Conservation (phyloP, 1,139 yeast species). For the Debaryomycetaceae sp. region DNA sequence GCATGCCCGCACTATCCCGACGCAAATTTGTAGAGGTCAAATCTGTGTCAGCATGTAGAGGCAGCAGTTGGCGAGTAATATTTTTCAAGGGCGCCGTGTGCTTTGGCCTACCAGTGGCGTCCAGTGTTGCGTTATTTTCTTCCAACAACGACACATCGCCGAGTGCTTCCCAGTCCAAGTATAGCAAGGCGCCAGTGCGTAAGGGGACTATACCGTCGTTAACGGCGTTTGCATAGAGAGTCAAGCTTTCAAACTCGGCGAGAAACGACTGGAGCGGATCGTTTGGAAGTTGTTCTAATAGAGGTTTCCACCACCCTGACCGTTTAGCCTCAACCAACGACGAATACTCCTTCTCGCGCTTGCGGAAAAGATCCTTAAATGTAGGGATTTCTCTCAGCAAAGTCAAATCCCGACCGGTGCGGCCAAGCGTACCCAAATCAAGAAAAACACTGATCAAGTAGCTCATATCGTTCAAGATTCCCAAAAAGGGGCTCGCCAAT, state of each 20-base stretch:
- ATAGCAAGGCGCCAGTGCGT: conserved; percentile 14
- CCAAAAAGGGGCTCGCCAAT: conserved; percentile 17
- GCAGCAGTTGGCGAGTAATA: neutral
- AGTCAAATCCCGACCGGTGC: conserved; percentile 17
- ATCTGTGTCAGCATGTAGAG: neutral
- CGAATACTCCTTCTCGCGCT: conserved; percentile 2
- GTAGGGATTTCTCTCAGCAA: conserved; percentile 11
- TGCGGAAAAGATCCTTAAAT: conserved; percentile 4
- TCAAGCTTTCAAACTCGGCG: conserved; percentile 10
- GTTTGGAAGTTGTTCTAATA: conserved; percentile 14
- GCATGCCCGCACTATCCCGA: neutral
- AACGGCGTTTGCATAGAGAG: conserved; percentile 16
- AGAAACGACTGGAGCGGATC: conserved; percentile 13
- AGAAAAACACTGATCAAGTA: conserved; percentile 14
- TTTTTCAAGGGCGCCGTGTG: conserved; percentile 4
- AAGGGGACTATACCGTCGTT: conserved; percentile 19
- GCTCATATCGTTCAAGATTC: conserved; percentile 16
- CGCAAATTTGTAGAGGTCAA: neutral
- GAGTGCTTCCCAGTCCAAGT: conserved; percentile 15
- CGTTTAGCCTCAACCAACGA: conserved; percentile 2
- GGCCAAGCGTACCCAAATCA: conserved; percentile 17
- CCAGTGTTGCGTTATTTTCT: conserved; percentile 3
- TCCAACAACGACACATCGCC: conserved; percentile 21
- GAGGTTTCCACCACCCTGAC: conserved; percentile 8
- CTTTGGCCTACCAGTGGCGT: conserved; percentile 5